phyloP scores from a whole-genome alignment of 78 protist genomes.

The Mantamonas sphyraenae region DNA sequence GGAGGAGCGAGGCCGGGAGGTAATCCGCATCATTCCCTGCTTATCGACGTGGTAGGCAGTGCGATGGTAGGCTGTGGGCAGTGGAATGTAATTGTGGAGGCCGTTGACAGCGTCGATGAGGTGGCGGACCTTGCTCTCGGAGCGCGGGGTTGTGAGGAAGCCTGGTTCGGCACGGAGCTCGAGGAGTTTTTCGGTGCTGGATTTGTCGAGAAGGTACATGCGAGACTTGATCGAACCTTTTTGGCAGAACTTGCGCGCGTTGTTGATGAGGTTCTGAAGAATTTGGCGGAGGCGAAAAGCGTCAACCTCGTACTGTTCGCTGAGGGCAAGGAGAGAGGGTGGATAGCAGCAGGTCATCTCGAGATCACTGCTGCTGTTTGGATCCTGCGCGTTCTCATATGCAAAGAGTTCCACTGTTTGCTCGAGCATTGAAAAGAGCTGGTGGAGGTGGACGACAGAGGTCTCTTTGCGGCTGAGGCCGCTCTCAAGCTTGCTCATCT shows the following conservation, averaged over 20 bases:
- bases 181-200: constrained; percentile 43
- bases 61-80: too few species aligned
- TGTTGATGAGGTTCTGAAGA: constrained; percentile 18
- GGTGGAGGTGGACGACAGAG: background rate
- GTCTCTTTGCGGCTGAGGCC: constrained; percentile 2
- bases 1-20: too few species aligned
- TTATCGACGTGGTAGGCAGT: too few species aligned
- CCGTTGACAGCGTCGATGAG: too few species aligned
- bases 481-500: constrained; percentile 11
- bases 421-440: constrained; percentile 7
- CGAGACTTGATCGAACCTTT: constrained; percentile 42
- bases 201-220: constrained; percentile 18
- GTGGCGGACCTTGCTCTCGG: too few species aligned
- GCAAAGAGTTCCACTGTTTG: constrained; percentile 5
- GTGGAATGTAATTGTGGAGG: too few species aligned
- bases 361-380: background rate
- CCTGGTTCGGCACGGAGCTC: constrained; percentile 5
- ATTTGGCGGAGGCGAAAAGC: constrained; percentile 11
- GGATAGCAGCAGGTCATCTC: background rate
- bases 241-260: constrained; percentile 21
- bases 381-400: background rate
- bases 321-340: background rate
- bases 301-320: too few species aligned
- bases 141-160: too few species aligned
- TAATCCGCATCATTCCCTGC: too few species aligned